Evolutionary conservation across 768 basidiomycete species (phyloP).

Genomic region (Podaxis mareebaensis): DNA sequence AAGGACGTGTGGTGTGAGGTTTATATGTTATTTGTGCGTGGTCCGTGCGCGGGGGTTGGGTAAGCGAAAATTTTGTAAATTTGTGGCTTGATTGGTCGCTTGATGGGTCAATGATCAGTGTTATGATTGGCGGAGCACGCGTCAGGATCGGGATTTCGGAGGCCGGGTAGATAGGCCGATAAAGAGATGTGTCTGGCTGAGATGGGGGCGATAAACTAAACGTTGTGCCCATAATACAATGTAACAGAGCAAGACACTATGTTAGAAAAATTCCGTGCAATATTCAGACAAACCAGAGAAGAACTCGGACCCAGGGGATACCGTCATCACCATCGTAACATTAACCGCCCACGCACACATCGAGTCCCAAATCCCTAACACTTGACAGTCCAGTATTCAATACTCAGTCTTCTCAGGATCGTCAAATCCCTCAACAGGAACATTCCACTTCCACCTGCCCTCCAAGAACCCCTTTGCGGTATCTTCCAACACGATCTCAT

Average conservation of each 20-base stretch:
- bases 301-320: neutral
- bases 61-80: neutral
- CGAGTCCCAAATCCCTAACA: neutral
- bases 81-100: neutral
- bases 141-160: neutral
- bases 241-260: neutral
- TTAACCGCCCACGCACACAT: too few species aligned
- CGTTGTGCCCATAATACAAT: conserved; percentile 5
- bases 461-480: conserved; percentile 90
- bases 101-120: neutral
- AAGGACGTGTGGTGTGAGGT: conserved; percentile 12
- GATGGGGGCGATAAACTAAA: neutral
- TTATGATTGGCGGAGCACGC: neutral
- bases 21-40: conserved; percentile 27
- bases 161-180: neutral
- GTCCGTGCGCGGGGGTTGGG: conserved; percentile 29
- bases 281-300: too few species aligned
- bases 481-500: conserved; percentile 93
- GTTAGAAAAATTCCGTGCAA: neutral
- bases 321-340: neutral
- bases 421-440: conserved; percentile 69
- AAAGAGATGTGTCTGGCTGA: neutral
- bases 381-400: neutral
- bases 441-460: conserved; percentile 84
- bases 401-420: conserved; percentile 34